Base-by-base conservation (phyloP, 768 basidiomycete genomes). In the Phlebiopsis flavidoalba region DNA sequence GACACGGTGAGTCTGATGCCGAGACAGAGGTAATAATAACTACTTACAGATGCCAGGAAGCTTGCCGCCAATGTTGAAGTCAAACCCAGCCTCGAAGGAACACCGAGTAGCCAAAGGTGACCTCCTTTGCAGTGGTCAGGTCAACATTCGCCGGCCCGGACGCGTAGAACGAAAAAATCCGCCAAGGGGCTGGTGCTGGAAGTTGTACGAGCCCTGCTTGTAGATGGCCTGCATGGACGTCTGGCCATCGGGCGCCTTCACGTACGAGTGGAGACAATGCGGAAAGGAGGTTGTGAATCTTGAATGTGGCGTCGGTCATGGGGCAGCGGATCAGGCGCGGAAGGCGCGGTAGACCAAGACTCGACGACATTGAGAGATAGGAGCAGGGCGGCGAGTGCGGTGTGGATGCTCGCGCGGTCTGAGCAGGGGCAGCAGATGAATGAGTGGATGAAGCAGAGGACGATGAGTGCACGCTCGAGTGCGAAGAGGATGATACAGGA, bases 101-200 rank as follows among this genome's bases (percentile, higher is more conserved):
- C 31, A 86, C 79, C 2, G 83, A 81, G 72, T 80, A 80, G 3
- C 72, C 81, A 64, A 88, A 80, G 7, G 82, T 82, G 8, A 82
- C 80, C 63, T 88, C 86, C 67, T 82, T 84, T 21, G 85, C 87
- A 5, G 73, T 80, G 59, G 77, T 77, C 60, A 86, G 72, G 66
- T 83, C 81, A 40, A 83, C 75, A 60, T 71, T 65, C 17, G 64
- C 33, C 8, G 82, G 80, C 3, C 86, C 87, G 36, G 77, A 76
- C 46, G 85, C 78, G 70, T 89, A 88, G 78, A 88, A 87, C 19
- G 84, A 85, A 65, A 87, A 72, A 87, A 72, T 8, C 87, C 88
- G 53, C 85, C 85, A 59, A 72, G 75, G 21, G 81, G 80, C 15
- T 69, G 53, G 59, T 77, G 70, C 17, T 70, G 68, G 65, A 80